Conservation (phyloP, 1,284 basidiomycete genomes). For the Pascua sp. region DNA sequence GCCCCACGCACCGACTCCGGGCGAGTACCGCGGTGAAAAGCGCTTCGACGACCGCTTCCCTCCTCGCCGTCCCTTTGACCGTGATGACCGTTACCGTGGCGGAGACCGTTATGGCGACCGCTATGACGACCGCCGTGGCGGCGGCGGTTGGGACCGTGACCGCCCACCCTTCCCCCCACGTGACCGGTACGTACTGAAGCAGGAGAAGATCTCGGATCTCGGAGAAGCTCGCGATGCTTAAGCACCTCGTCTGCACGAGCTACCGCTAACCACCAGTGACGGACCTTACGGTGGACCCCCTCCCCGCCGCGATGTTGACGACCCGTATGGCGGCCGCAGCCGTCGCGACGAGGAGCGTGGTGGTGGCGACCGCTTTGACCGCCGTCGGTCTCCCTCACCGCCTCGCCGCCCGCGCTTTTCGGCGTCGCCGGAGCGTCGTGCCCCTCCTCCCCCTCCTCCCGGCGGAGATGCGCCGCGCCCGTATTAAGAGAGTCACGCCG, state of each 20-base stretch:
- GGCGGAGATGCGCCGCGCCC: neutral
- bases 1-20: slow-evolving; percentile 92
- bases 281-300: neutral
- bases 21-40: slow-evolving; percentile 93
- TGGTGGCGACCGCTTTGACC: slow-evolving; percentile 7
- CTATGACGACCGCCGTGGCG: slow-evolving; percentile 23
- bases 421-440: slow-evolving; percentile 37
- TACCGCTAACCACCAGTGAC: slow-evolving; percentile 1
- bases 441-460: slow-evolving; percentile 14
- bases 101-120: slow-evolving; percentile 28
- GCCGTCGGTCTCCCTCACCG: slow-evolving; percentile 19
- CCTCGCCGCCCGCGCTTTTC: slow-evolving; percentile 26
- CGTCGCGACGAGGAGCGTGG: slow-evolving; percentile 32
- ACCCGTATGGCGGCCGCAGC: slow-evolving; percentile 35
- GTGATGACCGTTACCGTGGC: slow-evolving; percentile 49
- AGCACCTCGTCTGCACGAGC: too few relatives aligned
- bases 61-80: slow-evolving; percentile 39
- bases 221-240: neutral
- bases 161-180: slow-evolving; percentile 52
- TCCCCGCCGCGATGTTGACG: slow-evolving; percentile 24
- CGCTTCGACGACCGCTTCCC: slow-evolving; percentile 53
- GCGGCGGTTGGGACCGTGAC: slow-evolving; percentile 32
- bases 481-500: too few relatives aligned
- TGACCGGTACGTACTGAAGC: slow-evolving; percentile 16
- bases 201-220: neutral